These are phyloP conservation scores for Daldinia bambusicola DNA, from an alignment of 495 filamentous ascomycete genomes.

Conservation along the genomic window DNA sequence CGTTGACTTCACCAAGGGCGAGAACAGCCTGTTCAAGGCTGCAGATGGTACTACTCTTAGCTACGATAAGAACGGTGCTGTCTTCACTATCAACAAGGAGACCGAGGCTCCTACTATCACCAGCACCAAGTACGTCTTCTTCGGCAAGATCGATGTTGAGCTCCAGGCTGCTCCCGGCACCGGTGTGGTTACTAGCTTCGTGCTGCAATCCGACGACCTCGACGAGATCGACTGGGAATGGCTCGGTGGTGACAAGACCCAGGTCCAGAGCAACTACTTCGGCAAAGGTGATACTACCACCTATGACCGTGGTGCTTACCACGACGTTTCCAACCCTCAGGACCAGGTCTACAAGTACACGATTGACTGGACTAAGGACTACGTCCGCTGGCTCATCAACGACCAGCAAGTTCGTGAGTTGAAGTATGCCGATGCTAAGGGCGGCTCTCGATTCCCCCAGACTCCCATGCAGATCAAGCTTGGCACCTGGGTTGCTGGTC, in stretches of 20 bases:
- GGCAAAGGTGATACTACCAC: conserved; percentile 85
- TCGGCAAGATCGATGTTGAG: conserved; percentile 75
- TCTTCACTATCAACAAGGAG: conserved; percentile 77
- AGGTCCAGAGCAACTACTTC: conserved; percentile 93
- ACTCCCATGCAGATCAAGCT: conserved; percentile 89
- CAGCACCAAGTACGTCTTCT: conserved; percentile 79
- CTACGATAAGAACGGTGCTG: conserved; percentile 74
- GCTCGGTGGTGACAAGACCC: conserved; percentile 69
- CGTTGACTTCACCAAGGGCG: conserved; percentile 84
- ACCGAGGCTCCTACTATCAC: conserved; percentile 82
- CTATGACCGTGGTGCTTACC: conserved; percentile 79
- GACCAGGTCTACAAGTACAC: conserved; percentile 83
- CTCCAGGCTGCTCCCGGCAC: conserved; percentile 72
- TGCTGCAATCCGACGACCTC: conserved; percentile 88
- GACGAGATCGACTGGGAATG: conserved; percentile 98
- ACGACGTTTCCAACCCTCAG: conserved; percentile 68
- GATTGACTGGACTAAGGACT: conserved; percentile 81
- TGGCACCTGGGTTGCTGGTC: conserved; percentile 88
- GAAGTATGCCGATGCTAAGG: conserved; percentile 64
- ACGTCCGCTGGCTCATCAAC: conserved; percentile 86
- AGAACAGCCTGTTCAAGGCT: conserved; percentile 71
- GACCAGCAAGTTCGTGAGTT: conserved; percentile 75
- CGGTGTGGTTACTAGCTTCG: conserved; percentile 84
- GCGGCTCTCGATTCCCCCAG: conserved; percentile 82
- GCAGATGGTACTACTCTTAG: conserved; percentile 68